Evolutionary conservation across 2,329 filamentous ascomycete species (phyloP), one percentile per base, ranked within the genome.

Genomic region (Lachnellula suecica): DNA sequence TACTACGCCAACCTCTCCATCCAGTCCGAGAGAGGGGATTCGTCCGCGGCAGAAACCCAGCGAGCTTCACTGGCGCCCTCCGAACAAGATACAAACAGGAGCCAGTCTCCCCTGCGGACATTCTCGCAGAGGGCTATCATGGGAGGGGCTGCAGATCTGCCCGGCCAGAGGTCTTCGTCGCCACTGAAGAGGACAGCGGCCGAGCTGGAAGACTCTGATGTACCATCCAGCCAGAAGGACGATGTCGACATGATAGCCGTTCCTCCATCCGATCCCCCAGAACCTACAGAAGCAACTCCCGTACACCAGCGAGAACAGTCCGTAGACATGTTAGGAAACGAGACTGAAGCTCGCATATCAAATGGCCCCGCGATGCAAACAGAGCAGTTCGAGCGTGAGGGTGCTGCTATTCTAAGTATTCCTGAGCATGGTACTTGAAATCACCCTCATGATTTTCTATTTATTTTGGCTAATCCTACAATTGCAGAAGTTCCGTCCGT

Each of bases 111-210:
- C 31, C 73, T 75, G 57, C 69, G 75, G 45, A 72, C 77, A 22
- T 62, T 63, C 40, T 59, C 62, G 31, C 75, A 76, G 61, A 74
- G 79, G 57, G 77, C 74, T 60, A 76, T 84, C 53, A 84, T 85
- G 79, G 79, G 80, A 58, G 82, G 78, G 59, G 79, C 81, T 68
- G 73, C 77, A 59, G 79, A 85, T 56, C 65, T 76, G 22, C 75
- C 79, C 53, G n/a, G n/a, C n/a, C 78, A 84, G 41, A 77, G 83
- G 61, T 83, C 83, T 19, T 85, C 83, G 24, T 87, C 83, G 19
- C 83, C 83, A 7, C 69, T 86, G 51, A 87, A 87, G 70, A 76
- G 83, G 64, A 77, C 79, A 57, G 83, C 83, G 31, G 84, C 66
- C 15, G 64, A 68, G 43, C 45, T 69, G 24, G 67, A 68, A 42